Percentiles rank a stretch among this genome's conserved stretches.
These are phyloP conservation scores for Chlorella ohadii DNA, from an alignment of 139 green algal species.

Conservation along the genomic window DNA sequence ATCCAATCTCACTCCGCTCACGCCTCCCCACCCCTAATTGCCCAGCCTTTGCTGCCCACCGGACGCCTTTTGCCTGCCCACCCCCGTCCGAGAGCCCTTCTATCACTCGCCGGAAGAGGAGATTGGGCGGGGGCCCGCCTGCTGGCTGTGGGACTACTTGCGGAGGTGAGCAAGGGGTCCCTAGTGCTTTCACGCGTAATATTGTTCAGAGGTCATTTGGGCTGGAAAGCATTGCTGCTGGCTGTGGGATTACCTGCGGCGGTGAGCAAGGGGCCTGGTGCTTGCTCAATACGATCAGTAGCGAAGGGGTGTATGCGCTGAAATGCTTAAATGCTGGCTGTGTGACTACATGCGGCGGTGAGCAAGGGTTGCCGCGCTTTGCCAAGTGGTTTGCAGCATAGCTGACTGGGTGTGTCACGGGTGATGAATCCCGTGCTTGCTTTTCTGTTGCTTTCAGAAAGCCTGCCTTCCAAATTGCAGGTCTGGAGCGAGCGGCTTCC, in stretches of 20 bases:
- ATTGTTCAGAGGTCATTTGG: no score
- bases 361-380: no score
- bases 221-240: no score
- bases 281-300: no score
- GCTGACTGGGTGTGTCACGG: no score
- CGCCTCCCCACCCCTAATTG: not conserved
- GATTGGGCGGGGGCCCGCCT: slow-evolving; percentile 93
- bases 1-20: not conserved
- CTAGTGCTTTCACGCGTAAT: no score
- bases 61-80: slow-evolving; percentile 31
- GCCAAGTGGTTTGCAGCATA: no score
- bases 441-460: no score
- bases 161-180: slow-evolving; percentile 20
- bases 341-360: no score
- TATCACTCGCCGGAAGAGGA: slow-evolving; percentile 86
- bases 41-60: slow-evolving; percentile 30
- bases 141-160: slow-evolving; percentile 99
- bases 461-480: slow-evolving; percentile 14
- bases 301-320: no score
- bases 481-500: slow-evolving; percentile 85
- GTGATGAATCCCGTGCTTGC: no score
- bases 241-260: slow-evolving; percentile 97
- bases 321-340: no score
- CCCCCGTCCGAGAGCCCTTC: not conserved
- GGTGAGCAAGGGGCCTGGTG: slow-evolving; percentile 3